phyloP scores from a whole-genome alignment of 2,329 filamentous ascomycete genomes.

The Trichoderma endophyticum region DNA sequence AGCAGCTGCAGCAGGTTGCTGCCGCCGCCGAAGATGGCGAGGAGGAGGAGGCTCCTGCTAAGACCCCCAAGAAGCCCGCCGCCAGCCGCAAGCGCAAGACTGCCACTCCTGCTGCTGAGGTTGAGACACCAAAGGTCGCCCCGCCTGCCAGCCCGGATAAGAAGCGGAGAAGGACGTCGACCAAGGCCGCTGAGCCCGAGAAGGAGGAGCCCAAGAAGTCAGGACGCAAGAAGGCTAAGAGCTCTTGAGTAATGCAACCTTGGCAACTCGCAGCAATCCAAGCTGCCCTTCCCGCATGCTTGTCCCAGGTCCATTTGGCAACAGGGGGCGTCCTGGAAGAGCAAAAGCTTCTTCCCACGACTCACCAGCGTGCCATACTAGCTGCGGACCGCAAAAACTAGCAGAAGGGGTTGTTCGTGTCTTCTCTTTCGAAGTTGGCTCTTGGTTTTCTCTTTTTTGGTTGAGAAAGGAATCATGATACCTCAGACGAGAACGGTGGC shows the following conservation, averaged over 20 bases:
- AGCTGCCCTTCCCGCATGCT: not conserved
- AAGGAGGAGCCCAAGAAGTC: slow-evolving; percentile 60
- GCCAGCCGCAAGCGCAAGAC: slow-evolving; percentile 56
- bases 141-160: slow-evolving; percentile 56
- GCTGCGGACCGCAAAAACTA: not conserved
- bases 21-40: slow-evolving; percentile 38
- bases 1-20: slow-evolving; percentile 52
- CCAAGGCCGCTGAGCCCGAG: slow-evolving; percentile 51
- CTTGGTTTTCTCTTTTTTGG: slow-evolving; percentile 5
- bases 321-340: not conserved
- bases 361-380: not conserved
- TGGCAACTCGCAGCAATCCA: not conserved
- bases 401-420: not conserved
- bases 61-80: slow-evolving; percentile 57
- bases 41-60: slow-evolving; percentile 45
- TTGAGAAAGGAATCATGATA: slow-evolving; percentile 10
- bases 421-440: slow-evolving; percentile 18
- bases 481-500: not conserved
- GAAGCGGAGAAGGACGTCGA: slow-evolving; percentile 59
- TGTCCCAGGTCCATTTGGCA: not conserved
- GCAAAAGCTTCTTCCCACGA: not conserved
- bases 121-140: slow-evolving; percentile 38
- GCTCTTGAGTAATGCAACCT: slow-evolving; percentile 28
- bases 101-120: slow-evolving; percentile 42
- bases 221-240: slow-evolving; percentile 56